Conservation (phyloP, 345 rosid genomes). For the Boechera divaricarpa region DNA sequence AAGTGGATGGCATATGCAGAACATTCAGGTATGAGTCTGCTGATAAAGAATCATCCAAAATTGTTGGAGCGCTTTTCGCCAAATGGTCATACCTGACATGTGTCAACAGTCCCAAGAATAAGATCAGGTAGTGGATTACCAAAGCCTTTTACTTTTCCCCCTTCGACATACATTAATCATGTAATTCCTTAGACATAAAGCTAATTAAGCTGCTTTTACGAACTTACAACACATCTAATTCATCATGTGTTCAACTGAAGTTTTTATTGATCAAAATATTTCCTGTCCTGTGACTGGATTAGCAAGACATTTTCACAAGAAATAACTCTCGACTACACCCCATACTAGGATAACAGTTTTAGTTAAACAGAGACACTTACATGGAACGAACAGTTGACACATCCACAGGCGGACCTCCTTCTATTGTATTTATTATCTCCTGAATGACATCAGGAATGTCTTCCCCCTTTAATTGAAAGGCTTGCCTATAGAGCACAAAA, state of each 20-base stretch:
- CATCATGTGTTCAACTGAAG: conserved; percentile 26
- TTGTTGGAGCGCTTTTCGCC: conserved; percentile 96
- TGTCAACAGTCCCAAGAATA: conserved; percentile 37
- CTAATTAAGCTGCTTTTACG: conserved; percentile 16
- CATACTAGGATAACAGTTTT: background rate
- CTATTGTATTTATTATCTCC: conserved; percentile 91
- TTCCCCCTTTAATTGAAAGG: conserved; percentile 86
- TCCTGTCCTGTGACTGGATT: conserved; percentile 7
- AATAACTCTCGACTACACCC: background rate
- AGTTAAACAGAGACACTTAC: conserved; percentile 57
- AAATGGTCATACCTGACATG: conserved; percentile 88
- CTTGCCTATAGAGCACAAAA: conserved; percentile 74
- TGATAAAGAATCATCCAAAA: conserved; percentile 95
- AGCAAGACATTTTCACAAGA: background rate
- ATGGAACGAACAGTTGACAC: conserved; percentile 87
- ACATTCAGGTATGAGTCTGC: conserved; percentile 98
- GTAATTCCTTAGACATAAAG: conserved; percentile 5
- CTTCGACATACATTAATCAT: background rate
- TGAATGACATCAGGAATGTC: conserved; percentile 63
- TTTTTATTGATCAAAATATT: conserved; percentile 21
- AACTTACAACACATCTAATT: conserved; percentile 12
- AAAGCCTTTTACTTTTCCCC: conserved; percentile 10
- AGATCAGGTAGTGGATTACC: conserved; percentile 28
- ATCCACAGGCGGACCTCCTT: conserved; percentile 97
- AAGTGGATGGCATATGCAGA: conserved; percentile 92